These are phyloP conservation scores for Aspergillus fijiensis DNA, from an alignment of 2,329 filamentous ascomycete genomes.

Conservation along the genomic window DNA sequence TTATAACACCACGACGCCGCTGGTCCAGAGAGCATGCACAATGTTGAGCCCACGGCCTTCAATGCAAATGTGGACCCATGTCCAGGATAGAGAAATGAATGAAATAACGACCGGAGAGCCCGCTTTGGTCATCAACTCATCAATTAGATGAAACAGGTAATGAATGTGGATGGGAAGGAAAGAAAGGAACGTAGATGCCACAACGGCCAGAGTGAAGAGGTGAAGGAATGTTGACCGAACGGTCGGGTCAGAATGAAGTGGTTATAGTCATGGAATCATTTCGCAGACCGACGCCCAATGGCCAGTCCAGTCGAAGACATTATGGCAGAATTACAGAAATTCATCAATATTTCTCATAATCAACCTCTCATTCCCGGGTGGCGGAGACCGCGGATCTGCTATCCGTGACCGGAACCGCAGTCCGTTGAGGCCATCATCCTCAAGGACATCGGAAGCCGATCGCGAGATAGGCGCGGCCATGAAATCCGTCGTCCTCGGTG, in stretches of 20 bases:
- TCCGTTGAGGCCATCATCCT: conserved; percentile 12
- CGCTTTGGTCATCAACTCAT: conserved; percentile 44
- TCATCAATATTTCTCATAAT: conserved; percentile 49
- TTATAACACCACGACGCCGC: conserved; percentile 32
- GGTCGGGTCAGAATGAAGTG: conserved; percentile 8
- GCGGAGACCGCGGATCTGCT: conserved; percentile 43
- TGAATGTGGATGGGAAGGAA: conserved; percentile 13
- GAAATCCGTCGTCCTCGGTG: conserved; percentile 47
- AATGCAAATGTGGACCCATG: conserved; percentile 9
- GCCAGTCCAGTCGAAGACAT: conserved; percentile 12
- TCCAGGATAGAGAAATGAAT: conserved; percentile 13
- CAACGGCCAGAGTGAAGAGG: conserved; percentile 9
- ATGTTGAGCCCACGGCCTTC: conserved; percentile 6
- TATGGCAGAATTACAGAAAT: conserved; percentile 37
- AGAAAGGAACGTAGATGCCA: conserved; percentile 15
- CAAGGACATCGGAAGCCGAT: conserved; percentile 31
- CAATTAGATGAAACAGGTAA: conserved; percentile 17
- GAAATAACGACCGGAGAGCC: conserved; percentile 40
- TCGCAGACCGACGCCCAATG: conserved; percentile 16
- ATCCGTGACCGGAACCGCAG: conserved; percentile 23
- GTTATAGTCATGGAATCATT: conserved; percentile 33
- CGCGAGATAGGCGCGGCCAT: conserved; percentile 38
- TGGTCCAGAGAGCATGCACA: conserved; percentile 18
- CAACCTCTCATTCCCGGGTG: conserved; percentile 37
- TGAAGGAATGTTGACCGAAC: conserved; percentile 14